These are phyloP conservation scores for Brassica nigra DNA, from an alignment of 345 rosid species.

Conservation along the genomic window DNA sequence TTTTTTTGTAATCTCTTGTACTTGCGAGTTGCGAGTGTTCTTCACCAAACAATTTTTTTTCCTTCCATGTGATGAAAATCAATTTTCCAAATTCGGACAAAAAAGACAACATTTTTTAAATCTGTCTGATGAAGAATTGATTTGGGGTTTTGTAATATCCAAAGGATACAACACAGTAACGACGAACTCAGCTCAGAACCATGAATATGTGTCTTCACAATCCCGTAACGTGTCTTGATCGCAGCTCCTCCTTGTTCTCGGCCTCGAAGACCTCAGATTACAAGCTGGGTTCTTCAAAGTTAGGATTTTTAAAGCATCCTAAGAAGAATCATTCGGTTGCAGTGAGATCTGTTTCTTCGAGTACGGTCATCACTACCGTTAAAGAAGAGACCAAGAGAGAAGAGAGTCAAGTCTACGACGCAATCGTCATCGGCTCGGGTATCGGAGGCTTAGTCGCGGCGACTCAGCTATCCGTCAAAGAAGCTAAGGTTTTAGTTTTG, in stretches of 20 bases:
- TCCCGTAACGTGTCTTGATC: not conserved
- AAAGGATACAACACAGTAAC: constrained; percentile 6
- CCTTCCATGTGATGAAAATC: not conserved
- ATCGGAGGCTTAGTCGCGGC: constrained; percentile 93
- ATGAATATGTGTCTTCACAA: constrained; percentile 33
- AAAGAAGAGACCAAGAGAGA: constrained; percentile 33
- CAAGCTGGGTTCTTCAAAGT: constrained; percentile 9
- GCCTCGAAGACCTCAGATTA: constrained; percentile 12
- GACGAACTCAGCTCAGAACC: constrained; percentile 11
- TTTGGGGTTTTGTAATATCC: constrained; percentile 7
- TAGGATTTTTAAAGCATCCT: constrained; percentile 13
- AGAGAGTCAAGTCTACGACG: constrained; percentile 56
- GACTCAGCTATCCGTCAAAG: constrained; percentile 84
- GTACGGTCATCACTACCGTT: constrained; percentile 33
- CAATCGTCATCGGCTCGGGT: constrained; percentile 89
- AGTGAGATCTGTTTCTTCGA: constrained; percentile 30
- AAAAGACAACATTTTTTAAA: not conserved
- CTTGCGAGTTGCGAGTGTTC: not conserved
- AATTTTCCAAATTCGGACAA: constrained; percentile 19
- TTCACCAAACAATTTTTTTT: not conserved
- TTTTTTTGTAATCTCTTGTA: not conserved
- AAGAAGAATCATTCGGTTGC: constrained; percentile 3
- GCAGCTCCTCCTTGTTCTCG: constrained; percentile 15
- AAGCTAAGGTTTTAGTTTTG: constrained; percentile 79
- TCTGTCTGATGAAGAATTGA: not conserved